Base-by-base conservation (phyloP, 1,139 yeast species). In the Pichia sp. region DNA sequence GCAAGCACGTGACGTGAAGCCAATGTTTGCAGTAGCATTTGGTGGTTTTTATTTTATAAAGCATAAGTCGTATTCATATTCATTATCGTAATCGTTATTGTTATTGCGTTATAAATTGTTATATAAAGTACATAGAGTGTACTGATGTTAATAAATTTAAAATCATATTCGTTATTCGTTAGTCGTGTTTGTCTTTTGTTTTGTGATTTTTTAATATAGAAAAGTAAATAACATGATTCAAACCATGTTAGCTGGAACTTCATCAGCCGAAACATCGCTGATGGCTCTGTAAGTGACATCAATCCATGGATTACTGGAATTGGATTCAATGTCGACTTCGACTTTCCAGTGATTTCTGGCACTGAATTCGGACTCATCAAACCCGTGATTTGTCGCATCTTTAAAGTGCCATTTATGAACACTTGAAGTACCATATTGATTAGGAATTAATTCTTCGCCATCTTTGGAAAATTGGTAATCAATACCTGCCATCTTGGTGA, bases 401-500 rank as follows among this genome's bases (percentile, higher is more conserved):
- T 60, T 66, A 52, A 63, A 76, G 51, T 64, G 74, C 79, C 80
- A 74, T 33, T 50, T 51, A 40, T 57, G 55, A 15, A 49, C 50
- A 8, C 55, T 47, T 3, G 59, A 47, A 11, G 61, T 54, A 28
- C 59, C 59, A 35, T 51, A 57, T 31, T 45, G 39, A 37, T 58
- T 57, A 65, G 76, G 75, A 66, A 50, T 50, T 33, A 51, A 47
- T 35, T 55, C 61, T 38, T 59, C 60, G 10, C 50, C 50, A 10
- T 43, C 50, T 37, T 59, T 58, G 32, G 47, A 41, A 35, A 60
- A 61, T 5, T 57, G 50, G 40, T 61, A 61, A 28, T 61, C 60
- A 29, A 61, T 56, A 31, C 85, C 85, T 31, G 81, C 68, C 59
- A 78, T 75, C 45, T 68, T 69, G 50, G 72, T 74, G 63, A 82